Evolutionary conservation across 495 filamentous ascomycete genomes (phyloP).

Genomic region (Penicillium turbatum): DNA sequence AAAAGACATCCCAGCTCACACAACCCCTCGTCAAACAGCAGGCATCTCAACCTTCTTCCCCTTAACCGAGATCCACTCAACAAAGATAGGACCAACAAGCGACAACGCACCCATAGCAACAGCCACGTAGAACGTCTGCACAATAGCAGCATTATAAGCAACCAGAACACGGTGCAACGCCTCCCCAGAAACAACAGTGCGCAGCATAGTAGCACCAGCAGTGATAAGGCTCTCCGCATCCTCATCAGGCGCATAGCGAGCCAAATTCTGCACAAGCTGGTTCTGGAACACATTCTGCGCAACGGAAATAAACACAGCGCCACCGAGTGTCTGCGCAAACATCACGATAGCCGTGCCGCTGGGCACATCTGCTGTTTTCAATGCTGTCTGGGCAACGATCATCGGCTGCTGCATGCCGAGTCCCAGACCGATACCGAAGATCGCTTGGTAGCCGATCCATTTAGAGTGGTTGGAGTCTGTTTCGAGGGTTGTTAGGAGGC

Average conservation of each 20-base stretch:
- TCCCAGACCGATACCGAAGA: slow-evolving; percentile 67
- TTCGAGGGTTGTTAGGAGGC: slow-evolving; percentile 62
- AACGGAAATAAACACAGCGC: slow-evolving; percentile 69
- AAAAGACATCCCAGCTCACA: neutral
- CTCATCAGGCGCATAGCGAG: slow-evolving; percentile 44
- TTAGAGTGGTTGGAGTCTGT: slow-evolving; percentile 45
- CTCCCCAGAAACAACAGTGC: slow-evolving; percentile 40
- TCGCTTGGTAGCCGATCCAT: slow-evolving; percentile 79
- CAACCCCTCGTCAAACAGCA: slow-evolving; percentile 34
- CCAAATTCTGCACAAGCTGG: slow-evolving; percentile 56
- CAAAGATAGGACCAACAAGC: slow-evolving; percentile 54
- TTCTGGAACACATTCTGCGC: slow-evolving; percentile 76
- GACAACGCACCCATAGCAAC: slow-evolving; percentile 59
- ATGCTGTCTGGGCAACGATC: slow-evolving; percentile 65
- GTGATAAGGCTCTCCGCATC: slow-evolving; percentile 47
- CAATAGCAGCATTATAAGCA: slow-evolving; percentile 70
- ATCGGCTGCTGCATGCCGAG: slow-evolving; percentile 63
- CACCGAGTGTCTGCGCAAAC: slow-evolving; percentile 69
- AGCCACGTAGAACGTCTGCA: slow-evolving; percentile 63
- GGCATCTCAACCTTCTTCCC: slow-evolving; percentile 70
- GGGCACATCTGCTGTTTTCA: slow-evolving; percentile 57
- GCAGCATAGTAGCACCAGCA: slow-evolving; percentile 66
- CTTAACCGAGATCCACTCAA: slow-evolving; percentile 83
- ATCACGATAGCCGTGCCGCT: slow-evolving; percentile 62
- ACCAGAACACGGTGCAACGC: slow-evolving; percentile 51